Evolutionary conservation across 345 rosid species (phyloP), one percentile per base, ranked within the genome.

Genomic region (Theobroma cacao): DNA sequence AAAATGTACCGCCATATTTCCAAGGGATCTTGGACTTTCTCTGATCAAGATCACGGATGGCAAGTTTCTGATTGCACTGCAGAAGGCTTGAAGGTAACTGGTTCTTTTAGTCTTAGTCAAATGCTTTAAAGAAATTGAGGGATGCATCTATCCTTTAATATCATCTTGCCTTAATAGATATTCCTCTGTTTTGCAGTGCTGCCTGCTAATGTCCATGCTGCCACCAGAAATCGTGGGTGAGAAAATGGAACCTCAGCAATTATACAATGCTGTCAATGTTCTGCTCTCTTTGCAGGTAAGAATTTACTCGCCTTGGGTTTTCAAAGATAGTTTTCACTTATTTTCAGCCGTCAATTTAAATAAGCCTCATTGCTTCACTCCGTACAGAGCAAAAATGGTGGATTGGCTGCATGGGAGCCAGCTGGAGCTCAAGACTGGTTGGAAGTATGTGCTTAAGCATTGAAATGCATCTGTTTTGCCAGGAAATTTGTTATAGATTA

Each of bases 31-130:
- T 91, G 93, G 96, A 79, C 89, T 40, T 90, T 89, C 82, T 86
- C 92, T 5, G 91, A 86, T 78, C 89, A 90, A 82, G 96, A 90
- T 78, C 93, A 91, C 52, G 92, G 93, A 26, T 91, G 90, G 93
- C 85, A 85, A 67, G 91, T 86, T 58, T 85, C 92, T 34, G 96
- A 92, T 79, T 92, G 94, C 77, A 89, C 85, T 24, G 89, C 90
- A 22, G 97, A 92, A 80, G 90, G 92, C 30, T 69, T 90, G 73
- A 84, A 86, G 85, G 92, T 90, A 74, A 24, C 36, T n/a, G 5
- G 61, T 24, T 59, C 38, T 18, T 59, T 34, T 56, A 4, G 64
- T 24, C 11, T 58, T 45, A 15, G 11, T 36, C 14, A 56, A 74
- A 22, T 74, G 66, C 48, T 20, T 22, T 14, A 36, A 12, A 36